A percentile compares a stretch with the other conserved stretches of the same genome.
phyloP scores from a whole-genome alignment of 306 rosid species.

The Trichosanthes cucumerina region DNA sequence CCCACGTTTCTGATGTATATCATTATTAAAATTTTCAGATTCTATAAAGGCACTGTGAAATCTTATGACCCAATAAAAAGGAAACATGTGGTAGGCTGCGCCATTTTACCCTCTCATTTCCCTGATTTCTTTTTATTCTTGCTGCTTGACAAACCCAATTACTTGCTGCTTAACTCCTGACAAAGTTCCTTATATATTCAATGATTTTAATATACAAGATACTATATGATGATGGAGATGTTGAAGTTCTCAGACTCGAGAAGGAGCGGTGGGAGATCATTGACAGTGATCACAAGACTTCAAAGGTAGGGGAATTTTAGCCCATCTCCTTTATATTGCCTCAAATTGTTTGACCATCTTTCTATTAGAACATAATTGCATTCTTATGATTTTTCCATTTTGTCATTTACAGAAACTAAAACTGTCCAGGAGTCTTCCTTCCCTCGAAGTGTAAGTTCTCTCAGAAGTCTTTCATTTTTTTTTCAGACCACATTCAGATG shows the following conservation, averaged over 20 bases:
- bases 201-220: conserved; percentile 35
- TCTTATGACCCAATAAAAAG: conserved; percentile 64
- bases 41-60: conserved; percentile 80
- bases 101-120: conserved; percentile 16
- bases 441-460: conserved; percentile 49
- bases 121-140: conserved; percentile 6
- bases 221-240: conserved; percentile 57
- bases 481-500: neutral
- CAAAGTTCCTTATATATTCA: conserved; percentile 9
- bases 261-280: conserved; percentile 52
- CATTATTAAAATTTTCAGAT: conserved; percentile 34
- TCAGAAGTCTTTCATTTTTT: conserved; percentile 4
- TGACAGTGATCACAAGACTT: conserved; percentile 37
- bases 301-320: conserved; percentile 28
- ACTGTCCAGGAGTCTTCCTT: conserved; percentile 33
- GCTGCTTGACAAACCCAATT: neutral
- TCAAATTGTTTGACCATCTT: conserved; percentile 14
- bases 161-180: neutral
- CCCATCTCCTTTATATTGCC: conserved; percentile 14
- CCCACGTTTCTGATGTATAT: conserved; percentile 16
- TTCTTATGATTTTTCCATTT: conserved; percentile 23
- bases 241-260: conserved; percentile 46
- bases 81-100: conserved; percentile 85
- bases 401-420: conserved; percentile 56
- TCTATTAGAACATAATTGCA: conserved; percentile 11